Base-by-base conservation (phyloP, 805 yeast genomes). In the Saccharomycopsis schoenii region DNA sequence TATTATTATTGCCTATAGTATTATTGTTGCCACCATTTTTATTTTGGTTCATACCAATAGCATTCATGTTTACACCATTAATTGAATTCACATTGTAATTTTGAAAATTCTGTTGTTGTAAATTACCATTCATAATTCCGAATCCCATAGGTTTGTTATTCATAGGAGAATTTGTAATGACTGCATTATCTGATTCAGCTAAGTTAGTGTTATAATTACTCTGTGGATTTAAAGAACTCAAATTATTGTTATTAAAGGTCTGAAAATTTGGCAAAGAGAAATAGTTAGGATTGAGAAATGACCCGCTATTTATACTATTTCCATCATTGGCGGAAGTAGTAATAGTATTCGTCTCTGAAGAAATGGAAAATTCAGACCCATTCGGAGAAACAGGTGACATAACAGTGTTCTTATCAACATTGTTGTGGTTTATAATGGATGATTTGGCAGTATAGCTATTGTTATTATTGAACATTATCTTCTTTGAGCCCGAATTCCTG, bases 361-460 rank as follows among this genome's bases (percentile, higher is more conserved):
- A n/a, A n/a, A 40, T 25, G 37, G 52, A 39, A 43, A 57, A 47
- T 10, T 60, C 62, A 9, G 58, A 54, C 4, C 57, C 56, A 37
- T 59, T 43, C 8, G 62, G 62, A 17, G 62, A 60, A 14, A 60
- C 37, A 4, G 62, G 62, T 11, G 60, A 57, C 56, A 60, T 36
- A 4, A 57, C 34, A 15, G 54, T 5, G 34, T 37, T 37, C 40
- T 37, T n/a, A 15, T 51, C 55, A 10, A 40, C 14, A 47, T 55
- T 14, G 37, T 14, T 11, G n/a, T 42, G 36, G 21, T 59, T 55
- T 21, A 19, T 17, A 17, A n/a, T 37, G 17, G 37, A 50, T 15
- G 43, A 17, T 15, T 24, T 58, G 25, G 25, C 37, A 34, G 21
- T 51, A 25, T 42, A 41, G n/a, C 36, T 36, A 34, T 25, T 36